These are phyloP conservation scores for Laburnicola sp. DNA, from an alignment of 2,329 filamentous ascomycete genomes.

Conservation along the genomic window DNA sequence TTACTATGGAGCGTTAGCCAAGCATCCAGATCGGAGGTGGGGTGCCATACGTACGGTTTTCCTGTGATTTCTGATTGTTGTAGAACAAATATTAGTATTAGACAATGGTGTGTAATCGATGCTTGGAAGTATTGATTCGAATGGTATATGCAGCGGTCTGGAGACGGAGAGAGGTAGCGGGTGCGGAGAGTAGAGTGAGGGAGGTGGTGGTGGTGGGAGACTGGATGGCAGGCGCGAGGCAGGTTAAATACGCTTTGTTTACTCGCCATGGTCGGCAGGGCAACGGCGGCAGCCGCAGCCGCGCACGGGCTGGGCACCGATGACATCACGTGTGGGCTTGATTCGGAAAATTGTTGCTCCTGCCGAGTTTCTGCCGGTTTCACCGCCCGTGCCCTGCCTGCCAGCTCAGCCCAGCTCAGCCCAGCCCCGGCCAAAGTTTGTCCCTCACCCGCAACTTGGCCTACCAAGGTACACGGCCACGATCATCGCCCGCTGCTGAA, in stretches of 20 bases:
- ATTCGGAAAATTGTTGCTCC: conserved; percentile 13
- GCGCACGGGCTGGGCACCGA: conserved; percentile 24
- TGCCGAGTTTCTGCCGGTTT: conserved; percentile 11
- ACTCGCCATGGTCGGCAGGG: conserved; percentile 35
- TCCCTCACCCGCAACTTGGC: not conserved
- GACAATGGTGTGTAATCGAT: conserved; percentile 44
- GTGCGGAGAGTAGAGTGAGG: conserved; percentile 12
- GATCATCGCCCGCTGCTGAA: not conserved
- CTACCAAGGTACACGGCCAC: too few relatives aligned
- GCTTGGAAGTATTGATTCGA: conserved; percentile 45
- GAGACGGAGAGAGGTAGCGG: conserved; percentile 19
- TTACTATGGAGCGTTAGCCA: conserved; percentile 30
- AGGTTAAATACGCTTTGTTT: conserved; percentile 44
- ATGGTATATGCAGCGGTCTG: conserved; percentile 24
- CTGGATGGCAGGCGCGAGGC: conserved; percentile 25
- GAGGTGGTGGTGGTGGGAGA: conserved; percentile 16
- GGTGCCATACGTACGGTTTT: conserved; percentile 33
- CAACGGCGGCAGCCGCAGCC: conserved; percentile 24
- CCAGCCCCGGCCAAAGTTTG: not conserved
- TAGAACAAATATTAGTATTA: conserved; percentile 44
- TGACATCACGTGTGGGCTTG: conserved; percentile 33
- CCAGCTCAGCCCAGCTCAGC: conserved; percentile 5
- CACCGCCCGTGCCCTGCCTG: conserved; percentile 5
- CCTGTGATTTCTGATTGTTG: conserved; percentile 28
- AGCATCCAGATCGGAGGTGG: conserved; percentile 6